Evolutionary conservation across 257 asterid species (phyloP), one percentile per base, ranked within the genome.

Genomic region (Gentiana dahurica): DNA sequence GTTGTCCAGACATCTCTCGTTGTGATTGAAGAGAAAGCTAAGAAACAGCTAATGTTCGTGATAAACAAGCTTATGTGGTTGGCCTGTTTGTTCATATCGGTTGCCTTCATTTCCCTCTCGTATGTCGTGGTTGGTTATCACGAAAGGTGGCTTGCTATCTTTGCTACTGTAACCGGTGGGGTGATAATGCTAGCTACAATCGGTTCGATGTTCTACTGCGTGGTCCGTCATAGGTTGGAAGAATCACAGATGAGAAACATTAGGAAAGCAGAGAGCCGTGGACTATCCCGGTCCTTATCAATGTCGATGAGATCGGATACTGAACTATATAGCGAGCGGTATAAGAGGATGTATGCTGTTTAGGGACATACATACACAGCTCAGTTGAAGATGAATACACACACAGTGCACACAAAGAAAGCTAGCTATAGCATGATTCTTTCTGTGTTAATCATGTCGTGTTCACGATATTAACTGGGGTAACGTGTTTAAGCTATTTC

Each of bases 41-140:
- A 85, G 86, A 83, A 75, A 56, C 94, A 91, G 36, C 92, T 91
- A 48, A 81, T 87, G 94, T 91, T 83, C 60, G 85, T 88, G 36
- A 87, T 91, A 70, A 87, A 91, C 90, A 91, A 87, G 84, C 90
- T 87, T 57, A 87, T 91, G 98, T 87, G 98, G 98, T 63, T 64
- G 37, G 98, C 97, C 11, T 87, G 98, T 55, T 83, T 85, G 44
- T 87, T 76, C 75, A 91, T 91, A 10, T 91, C 96, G 1, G 51
- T 91, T 8, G 74, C 96, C 10, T 90, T 87, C 49, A 84, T 90
- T 48, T 81, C 98, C 2, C 95, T 90, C 53, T 69, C 95, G 0
- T 91, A 91, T 32, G 77, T 91, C 13, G 98, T 91, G 12, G 95
- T 87, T 24, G 98, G 98, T 24, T 34, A 65, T 6, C 81, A 75